A percentile compares a stretch with the other conserved stretches of the same genome.
Evolutionary conservation across 2,329 filamentous ascomycete species (phyloP).

Genomic region (Dothideomycetidae sp.): DNA sequence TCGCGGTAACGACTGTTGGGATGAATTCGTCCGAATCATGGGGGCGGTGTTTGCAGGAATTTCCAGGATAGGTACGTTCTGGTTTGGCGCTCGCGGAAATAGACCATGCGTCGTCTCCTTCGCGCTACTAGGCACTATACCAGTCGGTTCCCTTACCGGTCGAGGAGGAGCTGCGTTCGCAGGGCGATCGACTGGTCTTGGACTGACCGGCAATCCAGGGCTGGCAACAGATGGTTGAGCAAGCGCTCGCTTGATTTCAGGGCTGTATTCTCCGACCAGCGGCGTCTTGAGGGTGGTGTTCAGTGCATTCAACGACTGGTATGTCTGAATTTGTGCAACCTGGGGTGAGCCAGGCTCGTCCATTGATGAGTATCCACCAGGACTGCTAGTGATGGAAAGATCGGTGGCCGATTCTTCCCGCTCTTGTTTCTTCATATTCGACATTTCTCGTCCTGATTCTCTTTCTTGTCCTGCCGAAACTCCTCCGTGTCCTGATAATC

Average conservation of each 20-base stretch:
- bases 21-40: constrained; percentile 25
- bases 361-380: constrained; percentile 6
- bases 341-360: constrained; percentile 12
- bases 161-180: constrained; percentile 46
- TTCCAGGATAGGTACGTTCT: constrained; percentile 33
- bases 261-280: constrained; percentile 1
- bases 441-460: neutral
- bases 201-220: constrained; percentile 50
- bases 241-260: constrained; percentile 1
- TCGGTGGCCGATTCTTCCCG: constrained; percentile 3
- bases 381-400: constrained; percentile 4
- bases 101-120: constrained; percentile 41
- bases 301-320: constrained; percentile 11
- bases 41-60: constrained; percentile 50
- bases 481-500: too few relatives aligned
- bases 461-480: neutral
- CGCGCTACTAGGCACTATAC: constrained; percentile 57
- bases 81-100: constrained; percentile 59
- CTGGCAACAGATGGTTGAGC: constrained; percentile 39
- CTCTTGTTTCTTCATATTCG: neutral
- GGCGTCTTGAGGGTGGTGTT: constrained; percentile 8
- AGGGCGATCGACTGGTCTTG: constrained; percentile 45
- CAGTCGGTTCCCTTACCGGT: constrained; percentile 39
- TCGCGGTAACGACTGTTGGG: constrained; percentile 17
- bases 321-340: constrained; percentile 12